phyloP scores from a whole-genome alignment of 371 early-diverging fungal species.

The Rhizomucor pusillus region DNA sequence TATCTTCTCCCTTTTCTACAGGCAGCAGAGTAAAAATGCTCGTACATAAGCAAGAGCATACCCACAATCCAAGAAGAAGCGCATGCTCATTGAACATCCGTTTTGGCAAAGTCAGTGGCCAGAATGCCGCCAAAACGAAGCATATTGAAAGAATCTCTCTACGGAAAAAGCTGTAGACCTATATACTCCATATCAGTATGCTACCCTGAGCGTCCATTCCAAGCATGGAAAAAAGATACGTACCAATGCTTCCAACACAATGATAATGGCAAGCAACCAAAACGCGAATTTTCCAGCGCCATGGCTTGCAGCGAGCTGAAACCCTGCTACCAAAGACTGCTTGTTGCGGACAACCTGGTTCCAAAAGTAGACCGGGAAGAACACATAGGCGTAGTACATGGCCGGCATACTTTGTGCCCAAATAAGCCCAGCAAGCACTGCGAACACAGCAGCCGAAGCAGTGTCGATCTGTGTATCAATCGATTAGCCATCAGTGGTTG shows the following conservation, averaged over 20 bases:
- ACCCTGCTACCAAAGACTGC: slow-evolving; percentile 14
- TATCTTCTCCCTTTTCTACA: slow-evolving; percentile 80
- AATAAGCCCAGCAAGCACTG: slow-evolving; percentile 47
- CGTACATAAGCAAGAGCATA: slow-evolving; percentile 61
- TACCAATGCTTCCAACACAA: slow-evolving; percentile 70
- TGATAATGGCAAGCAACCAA: slow-evolving; percentile 23
- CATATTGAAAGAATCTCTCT: slow-evolving; percentile 60
- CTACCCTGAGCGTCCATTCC: neutral
- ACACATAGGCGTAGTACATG: slow-evolving; percentile 82
- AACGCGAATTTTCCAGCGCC: slow-evolving; percentile 2
- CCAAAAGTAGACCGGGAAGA: slow-evolving; percentile 90
- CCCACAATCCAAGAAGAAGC: slow-evolving; percentile 54
- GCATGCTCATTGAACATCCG: slow-evolving; percentile 46
- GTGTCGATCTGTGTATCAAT: slow-evolving; percentile 35
- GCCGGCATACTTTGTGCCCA: slow-evolving; percentile 72
- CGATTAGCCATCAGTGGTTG: neutral
- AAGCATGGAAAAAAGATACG: slow-evolving; percentile 7
- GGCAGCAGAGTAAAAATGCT: slow-evolving; percentile 86
- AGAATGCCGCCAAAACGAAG: slow-evolving; percentile 50
- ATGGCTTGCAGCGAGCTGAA: neutral
- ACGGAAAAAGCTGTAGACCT: slow-evolving; percentile 78
- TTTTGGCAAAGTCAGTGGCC: slow-evolving; percentile 63
- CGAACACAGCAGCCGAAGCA: slow-evolving; percentile 37
- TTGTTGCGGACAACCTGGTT: slow-evolving; percentile 51
- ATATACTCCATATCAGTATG: slow-evolving; percentile 1